Conservation (phyloP, 805 yeast species). For the Yamadazyma paraphyllophila region DNA sequence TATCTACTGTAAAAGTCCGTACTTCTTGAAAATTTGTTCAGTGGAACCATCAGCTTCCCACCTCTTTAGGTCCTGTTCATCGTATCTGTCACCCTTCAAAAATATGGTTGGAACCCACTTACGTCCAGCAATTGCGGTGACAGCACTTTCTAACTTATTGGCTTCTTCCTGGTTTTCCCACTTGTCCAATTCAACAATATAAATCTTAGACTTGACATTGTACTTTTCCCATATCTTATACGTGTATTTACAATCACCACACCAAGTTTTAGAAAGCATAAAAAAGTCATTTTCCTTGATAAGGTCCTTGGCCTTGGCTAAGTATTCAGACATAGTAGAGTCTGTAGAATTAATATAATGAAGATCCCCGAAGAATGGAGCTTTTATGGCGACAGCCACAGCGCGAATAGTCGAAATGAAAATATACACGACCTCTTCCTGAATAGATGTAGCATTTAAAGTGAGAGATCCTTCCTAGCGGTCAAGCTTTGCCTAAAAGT, state of each 20-base stretch:
- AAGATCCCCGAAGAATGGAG: too few relatives aligned
- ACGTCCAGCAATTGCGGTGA: slow-evolving; percentile 55
- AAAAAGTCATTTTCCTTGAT: slow-evolving; percentile 47
- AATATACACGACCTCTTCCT: background rate
- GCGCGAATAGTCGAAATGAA: too few relatives aligned
- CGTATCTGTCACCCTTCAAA: slow-evolving; percentile 56
- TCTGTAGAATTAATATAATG: background rate
- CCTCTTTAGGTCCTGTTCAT: slow-evolving; percentile 49
- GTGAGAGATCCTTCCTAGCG: too few relatives aligned
- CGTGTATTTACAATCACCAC: slow-evolving; percentile 74
- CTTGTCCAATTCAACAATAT: slow-evolving; percentile 62
- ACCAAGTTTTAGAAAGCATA: slow-evolving; percentile 71
- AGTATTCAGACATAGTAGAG: slow-evolving; percentile 3
- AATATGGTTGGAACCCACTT: slow-evolving; percentile 72
- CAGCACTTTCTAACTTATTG: slow-evolving; percentile 49
- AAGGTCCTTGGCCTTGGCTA: slow-evolving; percentile 41
- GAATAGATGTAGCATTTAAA: too few relatives aligned
- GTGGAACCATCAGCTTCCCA: slow-evolving; percentile 35
- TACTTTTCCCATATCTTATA: slow-evolving; percentile 53
- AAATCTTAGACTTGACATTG: slow-evolving; percentile 48
- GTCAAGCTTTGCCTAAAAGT: too few relatives aligned
- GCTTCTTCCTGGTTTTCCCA: slow-evolving; percentile 49
- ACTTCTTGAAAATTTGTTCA: slow-evolving; percentile 30
- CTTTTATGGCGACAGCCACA: too few relatives aligned
- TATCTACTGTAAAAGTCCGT: slow-evolving; percentile 14